Evolutionary conservation across 345 rosid genomes (phyloP).

Genomic region (Erucastrum elatum): DNA sequence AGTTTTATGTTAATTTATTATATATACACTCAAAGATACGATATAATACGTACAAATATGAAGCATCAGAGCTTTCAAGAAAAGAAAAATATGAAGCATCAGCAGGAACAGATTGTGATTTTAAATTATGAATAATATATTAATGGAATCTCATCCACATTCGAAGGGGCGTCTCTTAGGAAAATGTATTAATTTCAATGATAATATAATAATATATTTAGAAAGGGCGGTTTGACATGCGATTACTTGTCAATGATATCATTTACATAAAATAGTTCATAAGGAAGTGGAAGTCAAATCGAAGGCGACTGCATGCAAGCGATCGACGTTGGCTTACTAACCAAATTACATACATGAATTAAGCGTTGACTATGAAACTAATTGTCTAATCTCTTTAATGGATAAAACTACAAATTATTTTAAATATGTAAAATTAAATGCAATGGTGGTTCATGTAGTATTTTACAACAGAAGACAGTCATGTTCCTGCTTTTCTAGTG

Average conservation of each 20-base stretch:
- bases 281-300: conserved; percentile 28
- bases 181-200: conserved; percentile 1
- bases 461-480: conserved; percentile 39
- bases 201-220: not conserved
- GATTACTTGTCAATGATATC: conserved; percentile 35
- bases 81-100: not conserved
- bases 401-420: conserved; percentile 5
- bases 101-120: conserved; percentile 9
- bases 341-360: conserved; percentile 30
- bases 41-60: not conserved
- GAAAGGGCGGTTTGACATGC: conserved; percentile 40
- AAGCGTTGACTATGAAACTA: conserved; percentile 30
- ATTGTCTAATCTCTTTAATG: conserved; percentile 5
- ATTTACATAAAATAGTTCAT: conserved; percentile 7
- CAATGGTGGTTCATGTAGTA: conserved; percentile 19
- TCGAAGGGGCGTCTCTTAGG: conserved; percentile 28
- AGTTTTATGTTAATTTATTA: too few species aligned
- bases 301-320: conserved; percentile 31
- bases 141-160: conserved; percentile 2
- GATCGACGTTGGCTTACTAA: conserved; percentile 36
- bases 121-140: not conserved
- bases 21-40: not conserved
- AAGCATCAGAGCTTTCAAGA: not conserved
- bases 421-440: conserved; percentile 7
- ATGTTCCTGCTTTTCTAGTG: conserved; percentile 40